Evolutionary conservation across 345 rosid species (phyloP).

Genomic region (Euphorbia lathyris): DNA sequence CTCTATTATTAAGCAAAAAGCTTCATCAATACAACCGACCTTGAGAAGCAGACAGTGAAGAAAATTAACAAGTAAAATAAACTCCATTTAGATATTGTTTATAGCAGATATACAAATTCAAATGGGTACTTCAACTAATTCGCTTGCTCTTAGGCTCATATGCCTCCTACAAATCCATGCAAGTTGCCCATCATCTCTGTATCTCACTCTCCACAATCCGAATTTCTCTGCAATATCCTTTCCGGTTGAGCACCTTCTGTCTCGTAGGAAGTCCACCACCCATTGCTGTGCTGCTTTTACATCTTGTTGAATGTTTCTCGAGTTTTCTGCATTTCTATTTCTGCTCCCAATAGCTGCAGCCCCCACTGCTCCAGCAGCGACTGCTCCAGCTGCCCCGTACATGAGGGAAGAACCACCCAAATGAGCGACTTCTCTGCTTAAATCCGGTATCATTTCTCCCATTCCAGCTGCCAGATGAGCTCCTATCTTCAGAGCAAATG

Average conservation of each 20-base stretch:
- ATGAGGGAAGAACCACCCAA: slow-evolving; percentile 57
- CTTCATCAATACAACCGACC: not conserved
- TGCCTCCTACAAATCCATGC: slow-evolving; percentile 95
- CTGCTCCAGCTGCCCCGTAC: slow-evolving; percentile 79
- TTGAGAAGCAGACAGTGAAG: not conserved
- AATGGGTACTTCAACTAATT: slow-evolving; percentile 63
- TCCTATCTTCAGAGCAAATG: slow-evolving; percentile 88
- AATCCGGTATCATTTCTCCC: slow-evolving; percentile 94
- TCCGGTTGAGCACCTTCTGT: slow-evolving; percentile 70
- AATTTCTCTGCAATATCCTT: slow-evolving; percentile 88
- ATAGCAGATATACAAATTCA: slow-evolving; percentile 28
- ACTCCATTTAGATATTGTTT: not conserved
- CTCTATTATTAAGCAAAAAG: not conserved
- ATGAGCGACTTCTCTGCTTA: slow-evolving; percentile 78
- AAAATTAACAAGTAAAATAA: not conserved
- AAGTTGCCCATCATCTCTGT: slow-evolving; percentile 72
- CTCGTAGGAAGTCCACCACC: slow-evolving; percentile 81
- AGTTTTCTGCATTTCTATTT: slow-evolving; percentile 28
- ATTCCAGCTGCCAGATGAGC: slow-evolving; percentile 88
- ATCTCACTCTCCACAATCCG: slow-evolving; percentile 84
- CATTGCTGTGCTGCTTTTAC: slow-evolving; percentile 83
- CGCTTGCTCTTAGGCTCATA: slow-evolving; percentile 60
- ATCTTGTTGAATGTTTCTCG: slow-evolving; percentile 60
- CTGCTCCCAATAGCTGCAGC: slow-evolving; percentile 57
- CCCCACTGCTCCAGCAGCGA: slow-evolving; percentile 61